These are phyloP conservation scores for Naganishia onofrii DNA, from an alignment of 768 basidiomycete genomes.

Conservation along the genomic window DNA sequence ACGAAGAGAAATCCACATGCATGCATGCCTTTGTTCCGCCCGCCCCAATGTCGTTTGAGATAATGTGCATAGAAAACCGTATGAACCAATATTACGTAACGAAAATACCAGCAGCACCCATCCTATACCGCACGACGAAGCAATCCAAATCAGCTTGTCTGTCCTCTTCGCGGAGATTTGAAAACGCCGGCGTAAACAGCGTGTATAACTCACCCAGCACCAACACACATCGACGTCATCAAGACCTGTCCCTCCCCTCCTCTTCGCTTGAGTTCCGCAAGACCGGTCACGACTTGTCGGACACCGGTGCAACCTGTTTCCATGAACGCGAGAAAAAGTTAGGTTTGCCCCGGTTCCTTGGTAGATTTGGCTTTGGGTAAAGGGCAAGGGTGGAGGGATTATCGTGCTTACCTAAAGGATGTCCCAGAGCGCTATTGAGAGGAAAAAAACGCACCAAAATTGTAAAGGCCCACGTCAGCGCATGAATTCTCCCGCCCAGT, in stretches of 20 bases:
- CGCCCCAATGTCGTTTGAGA: background rate
- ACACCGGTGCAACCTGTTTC: conserved; percentile 64
- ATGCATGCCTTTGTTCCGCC: background rate
- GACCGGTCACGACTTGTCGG: conserved; percentile 77
- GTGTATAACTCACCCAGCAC: conserved; percentile 25
- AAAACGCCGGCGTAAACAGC: no score
- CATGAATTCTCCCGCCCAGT: no score
- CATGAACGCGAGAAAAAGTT: no score
- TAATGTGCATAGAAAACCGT: background rate
- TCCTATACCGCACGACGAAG: conserved; percentile 56
- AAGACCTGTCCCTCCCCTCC: conserved; percentile 57
- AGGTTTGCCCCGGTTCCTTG: no score
- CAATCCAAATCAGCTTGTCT: background rate
- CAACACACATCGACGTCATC: conserved; percentile 85
- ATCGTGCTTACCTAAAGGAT: conserved; percentile 72
- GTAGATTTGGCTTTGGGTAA: no score
- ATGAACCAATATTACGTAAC: conserved; percentile 50
- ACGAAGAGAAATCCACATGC: no score
- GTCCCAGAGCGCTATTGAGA: conserved; percentile 40
- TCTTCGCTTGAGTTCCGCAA: conserved; percentile 55
- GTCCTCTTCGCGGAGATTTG: no score
- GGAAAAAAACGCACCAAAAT: conserved; percentile 41
- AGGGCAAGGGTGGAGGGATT: no score
- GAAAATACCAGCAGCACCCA: conserved; percentile 82
- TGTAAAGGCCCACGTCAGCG: no score